phyloP scores from a whole-genome alignment of 495 filamentous ascomycete genomes.

The Penicillium turbatum region DNA sequence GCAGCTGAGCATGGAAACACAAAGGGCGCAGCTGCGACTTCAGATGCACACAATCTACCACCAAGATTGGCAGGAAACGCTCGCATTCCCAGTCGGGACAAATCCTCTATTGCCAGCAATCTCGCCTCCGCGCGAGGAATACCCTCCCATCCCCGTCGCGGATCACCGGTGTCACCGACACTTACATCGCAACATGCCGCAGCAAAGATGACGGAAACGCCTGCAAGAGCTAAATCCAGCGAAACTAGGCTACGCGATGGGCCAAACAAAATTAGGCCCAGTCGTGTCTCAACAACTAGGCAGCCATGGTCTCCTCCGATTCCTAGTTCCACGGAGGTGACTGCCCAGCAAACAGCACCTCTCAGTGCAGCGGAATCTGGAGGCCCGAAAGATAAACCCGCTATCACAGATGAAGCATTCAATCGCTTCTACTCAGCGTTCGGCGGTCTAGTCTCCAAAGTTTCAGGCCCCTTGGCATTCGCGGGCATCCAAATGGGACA shows the following conservation, averaged over 20 bases:
- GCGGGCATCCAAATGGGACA: conserved; percentile 74
- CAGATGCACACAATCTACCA: conserved; percentile 33
- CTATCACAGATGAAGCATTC: conserved; percentile 69
- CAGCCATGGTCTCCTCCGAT: conserved; percentile 38
- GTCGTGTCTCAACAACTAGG: conserved; percentile 21
- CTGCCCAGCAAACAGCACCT: conserved; percentile 34
- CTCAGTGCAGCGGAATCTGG: conserved; percentile 15
- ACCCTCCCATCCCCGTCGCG: conserved; percentile 59
- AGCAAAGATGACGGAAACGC: conserved; percentile 60
- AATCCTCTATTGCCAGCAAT: conserved; percentile 87
- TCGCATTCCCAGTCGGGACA: conserved; percentile 57
- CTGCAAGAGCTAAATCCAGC: conserved; percentile 42
- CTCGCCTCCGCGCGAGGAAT: conserved; percentile 86
- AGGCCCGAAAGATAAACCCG: conserved; percentile 9
- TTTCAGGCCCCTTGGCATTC: conserved; percentile 88
- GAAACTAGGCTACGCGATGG: conserved; percentile 34
- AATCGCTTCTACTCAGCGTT: conserved; percentile 86
- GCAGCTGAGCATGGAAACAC: conserved; percentile 20
- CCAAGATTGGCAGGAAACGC: conserved; percentile 38
- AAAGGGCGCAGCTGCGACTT: conserved; percentile 26
- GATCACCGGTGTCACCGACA: conserved; percentile 59
- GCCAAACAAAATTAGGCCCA: conserved; percentile 24
- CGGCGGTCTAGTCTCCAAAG: conserved; percentile 71
- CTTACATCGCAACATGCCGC: conserved; percentile 71
- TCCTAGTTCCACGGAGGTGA: conserved; percentile 34